Percentiles rank a stretch among this genome's conserved stretches.
phyloP scores from a whole-genome alignment of 108 stramenopile species.

The Conticribra guillardii region DNA sequence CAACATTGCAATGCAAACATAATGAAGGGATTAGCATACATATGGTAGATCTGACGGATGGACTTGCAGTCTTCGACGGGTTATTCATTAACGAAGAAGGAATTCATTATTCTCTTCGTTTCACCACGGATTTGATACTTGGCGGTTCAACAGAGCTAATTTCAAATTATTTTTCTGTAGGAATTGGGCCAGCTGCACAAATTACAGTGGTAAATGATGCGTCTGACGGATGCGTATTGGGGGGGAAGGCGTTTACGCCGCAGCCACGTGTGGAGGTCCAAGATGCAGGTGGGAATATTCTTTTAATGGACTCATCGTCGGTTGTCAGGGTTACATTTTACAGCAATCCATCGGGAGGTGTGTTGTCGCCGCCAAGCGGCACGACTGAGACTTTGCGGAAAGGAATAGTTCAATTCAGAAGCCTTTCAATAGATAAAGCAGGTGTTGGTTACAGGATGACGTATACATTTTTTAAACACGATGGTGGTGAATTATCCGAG shows the following conservation, averaged over 20 bases:
- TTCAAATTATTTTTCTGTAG: constrained; percentile 46
- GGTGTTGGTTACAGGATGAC: constrained; percentile 41
- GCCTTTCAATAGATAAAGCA: constrained; percentile 46
- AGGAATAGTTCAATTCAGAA: constrained; percentile 41
- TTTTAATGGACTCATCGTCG: constrained; percentile 41
- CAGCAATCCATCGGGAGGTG: constrained; percentile 45
- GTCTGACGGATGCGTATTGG: constrained; percentile 36
- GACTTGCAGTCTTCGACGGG: constrained; percentile 38
- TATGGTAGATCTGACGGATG: constrained; percentile 23
- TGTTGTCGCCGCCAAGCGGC: constrained; percentile 13
- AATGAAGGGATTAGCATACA: constrained; percentile 19
- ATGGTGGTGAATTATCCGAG: constrained; percentile 2
- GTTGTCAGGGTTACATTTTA: constrained; percentile 35
- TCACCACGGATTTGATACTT: constrained; percentile 40
- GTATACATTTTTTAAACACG: constrained; percentile 30
- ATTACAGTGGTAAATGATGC: constrained; percentile 36
- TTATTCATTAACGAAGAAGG: constrained; percentile 44
- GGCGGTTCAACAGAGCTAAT: constrained; percentile 25
- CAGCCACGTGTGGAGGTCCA: constrained; percentile 50
- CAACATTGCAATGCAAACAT: constrained; percentile 15
- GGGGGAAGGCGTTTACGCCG: constrained; percentile 45
- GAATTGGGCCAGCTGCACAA: constrained; percentile 26
- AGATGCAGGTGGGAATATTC: constrained; percentile 53
- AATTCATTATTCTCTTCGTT: constrained; percentile 43
- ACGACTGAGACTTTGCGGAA: constrained; percentile 27